phyloP scores from a whole-genome alignment of 2,329 filamentous ascomycete genomes.

The Alternaria atra region DNA sequence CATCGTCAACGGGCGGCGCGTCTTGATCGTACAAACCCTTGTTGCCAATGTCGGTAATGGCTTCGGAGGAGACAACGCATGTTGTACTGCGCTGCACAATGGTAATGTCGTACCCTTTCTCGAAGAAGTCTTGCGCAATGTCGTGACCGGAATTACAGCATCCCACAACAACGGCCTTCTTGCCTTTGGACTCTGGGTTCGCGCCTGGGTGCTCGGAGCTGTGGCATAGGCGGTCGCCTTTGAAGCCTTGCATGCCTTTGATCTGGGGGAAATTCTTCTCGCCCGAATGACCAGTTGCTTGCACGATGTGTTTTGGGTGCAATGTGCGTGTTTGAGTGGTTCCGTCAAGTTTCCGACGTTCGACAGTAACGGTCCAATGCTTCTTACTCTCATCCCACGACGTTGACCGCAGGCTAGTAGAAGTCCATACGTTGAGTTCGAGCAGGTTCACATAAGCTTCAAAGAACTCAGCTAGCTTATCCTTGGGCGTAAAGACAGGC shows the following conservation, averaged over 20 bases:
- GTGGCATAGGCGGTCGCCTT: conserved; percentile 48
- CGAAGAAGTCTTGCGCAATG: conserved; percentile 59
- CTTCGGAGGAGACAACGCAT: conserved; percentile 43
- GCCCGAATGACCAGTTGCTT: conserved; percentile 44
- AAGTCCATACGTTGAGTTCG: conserved; percentile 53
- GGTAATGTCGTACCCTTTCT: conserved; percentile 55
- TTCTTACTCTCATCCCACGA: conserved; percentile 50
- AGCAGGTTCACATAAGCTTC: conserved; percentile 50
- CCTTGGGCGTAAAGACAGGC: conserved; percentile 45
- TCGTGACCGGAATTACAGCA: conserved; percentile 61
- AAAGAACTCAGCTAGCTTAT: conserved; percentile 51
- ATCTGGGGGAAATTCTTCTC: conserved; percentile 45
- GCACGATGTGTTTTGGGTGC: conserved; percentile 42
- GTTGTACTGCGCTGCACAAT: conserved; percentile 59
- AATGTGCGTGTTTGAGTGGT: conserved; percentile 34
- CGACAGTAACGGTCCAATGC: conserved; percentile 51
- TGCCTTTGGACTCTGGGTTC: conserved; percentile 48
- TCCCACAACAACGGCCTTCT: conserved; percentile 58
- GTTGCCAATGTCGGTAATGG: conserved; percentile 40
- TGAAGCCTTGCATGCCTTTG: conserved; percentile 46
- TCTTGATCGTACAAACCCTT: conserved; percentile 44
- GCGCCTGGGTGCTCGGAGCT: conserved; percentile 44
- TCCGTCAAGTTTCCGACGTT: conserved; percentile 33
- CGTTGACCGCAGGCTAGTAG: conserved; percentile 49
- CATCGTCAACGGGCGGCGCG: conserved; percentile 37